Evolutionary conservation across 306 rosid genomes (phyloP), one percentile per base, ranked within the genome.

Genomic region (Inga laurina): DNA sequence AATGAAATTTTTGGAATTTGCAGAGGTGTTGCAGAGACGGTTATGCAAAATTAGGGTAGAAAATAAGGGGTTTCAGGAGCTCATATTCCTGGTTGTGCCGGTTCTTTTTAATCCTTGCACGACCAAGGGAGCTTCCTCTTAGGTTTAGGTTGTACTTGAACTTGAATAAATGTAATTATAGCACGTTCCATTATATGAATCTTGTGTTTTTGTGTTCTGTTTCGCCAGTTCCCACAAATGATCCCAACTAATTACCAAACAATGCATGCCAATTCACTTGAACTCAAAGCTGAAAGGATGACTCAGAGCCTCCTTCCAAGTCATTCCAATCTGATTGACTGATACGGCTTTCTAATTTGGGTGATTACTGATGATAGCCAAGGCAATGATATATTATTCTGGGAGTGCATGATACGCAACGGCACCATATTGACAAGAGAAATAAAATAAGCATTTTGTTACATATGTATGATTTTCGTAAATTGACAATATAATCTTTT

Each of bases 1-100:
- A 84, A 77, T 90, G 93, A 74, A 87, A 61, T 95, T 95, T 93
- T 95, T 81, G 80, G 81, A 88, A 88, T 74, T 88, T 90, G 94
- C 98, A 85, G 97, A 76, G 82, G 91, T 79, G 71, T 84, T 83
- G 83, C 88, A 69, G 4, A 24, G 88, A 81, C 19, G 45, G 72
- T 27, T 27, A 73, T 81, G 79, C 67, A 79, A 76, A 61, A 61
- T 43, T 85, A 74, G 84, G 62, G 57, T 56, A 66, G 30, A 65
- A 57, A 79, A 67, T 65, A 39, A 65, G 72, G 72, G 76, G 79
- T 37, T 52, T 56, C 41, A 48, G 52, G 52, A 61, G 72, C 13
- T 76, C 80, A 78, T 79, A 79, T 79, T 44, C 51, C 51, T 44
- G 75, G 93, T 84, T 86, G 87, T 85, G 89, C 92, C 61, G 86